Percentiles rank a stretch among this genome's conserved stretches.
Conservation (phyloP, 2,329 filamentous ascomycete genomes). For the Hypoxylon sp. region DNA sequence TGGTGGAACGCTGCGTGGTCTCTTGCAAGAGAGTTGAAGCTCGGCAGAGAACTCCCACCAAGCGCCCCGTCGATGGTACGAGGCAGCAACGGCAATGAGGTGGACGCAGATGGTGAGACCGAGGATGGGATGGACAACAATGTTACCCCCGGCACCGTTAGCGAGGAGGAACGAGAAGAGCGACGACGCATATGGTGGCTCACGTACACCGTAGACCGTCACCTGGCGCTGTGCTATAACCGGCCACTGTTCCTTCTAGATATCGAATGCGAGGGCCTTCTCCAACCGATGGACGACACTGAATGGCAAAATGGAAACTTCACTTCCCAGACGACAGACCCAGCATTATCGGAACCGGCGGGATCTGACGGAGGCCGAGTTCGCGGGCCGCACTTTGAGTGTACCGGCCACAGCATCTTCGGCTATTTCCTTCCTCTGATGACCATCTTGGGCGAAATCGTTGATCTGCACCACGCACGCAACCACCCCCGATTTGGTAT, state of each 20-base stretch:
- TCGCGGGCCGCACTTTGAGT: constrained; percentile 80
- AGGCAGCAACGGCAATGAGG: constrained; percentile 50
- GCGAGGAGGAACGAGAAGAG: constrained; percentile 89
- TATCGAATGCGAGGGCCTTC: constrained; percentile 81
- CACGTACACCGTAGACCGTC: constrained; percentile 87
- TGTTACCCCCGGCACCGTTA: constrained; percentile 57
- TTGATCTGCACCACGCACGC: constrained; percentile 86
- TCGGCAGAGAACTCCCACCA: constrained; percentile 81
- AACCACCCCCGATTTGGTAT: constrained; percentile 88
- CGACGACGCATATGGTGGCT: constrained; percentile 93
- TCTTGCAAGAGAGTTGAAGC: constrained; percentile 83
- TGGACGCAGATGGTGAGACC: constrained; percentile 57
- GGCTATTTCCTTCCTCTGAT: constrained; percentile 91
- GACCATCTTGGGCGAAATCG: constrained; percentile 90
- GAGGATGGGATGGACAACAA: constrained; percentile 54
- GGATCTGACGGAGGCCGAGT: constrained; percentile 56
- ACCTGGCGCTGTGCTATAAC: constrained; percentile 91
- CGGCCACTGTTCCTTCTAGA: constrained; percentile 88
- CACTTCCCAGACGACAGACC: constrained; percentile 54
- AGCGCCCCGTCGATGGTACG: constrained; percentile 55
- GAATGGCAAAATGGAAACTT: constrained; percentile 88
- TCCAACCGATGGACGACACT: constrained; percentile 87
- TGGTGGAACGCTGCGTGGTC: constrained; percentile 99
- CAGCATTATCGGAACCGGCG: constrained; percentile 58
- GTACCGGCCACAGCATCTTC: constrained; percentile 87